These are phyloP conservation scores for Chrysanthemum seticuspe DNA, from an alignment of 129 eudicot genomes.

Conservation along the genomic window DNA sequence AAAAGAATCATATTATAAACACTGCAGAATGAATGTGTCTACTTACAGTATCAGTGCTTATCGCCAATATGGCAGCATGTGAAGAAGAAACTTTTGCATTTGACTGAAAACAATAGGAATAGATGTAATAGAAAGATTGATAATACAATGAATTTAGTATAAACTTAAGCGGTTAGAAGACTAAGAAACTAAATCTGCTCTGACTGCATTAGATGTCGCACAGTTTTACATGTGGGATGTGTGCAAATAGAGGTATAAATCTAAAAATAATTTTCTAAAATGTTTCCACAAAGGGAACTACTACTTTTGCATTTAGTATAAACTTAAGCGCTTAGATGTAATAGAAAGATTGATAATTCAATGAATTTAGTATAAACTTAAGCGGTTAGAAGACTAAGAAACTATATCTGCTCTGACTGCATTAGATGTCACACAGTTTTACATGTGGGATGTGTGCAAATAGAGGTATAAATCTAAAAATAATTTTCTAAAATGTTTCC, in stretches of 20 bases:
- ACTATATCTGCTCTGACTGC: not conserved
- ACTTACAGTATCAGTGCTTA: slow-evolving; percentile 20
- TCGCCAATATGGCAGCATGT: slow-evolving; percentile 3
- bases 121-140: not conserved
- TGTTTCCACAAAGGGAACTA: too few relatives aligned
- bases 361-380: not conserved
- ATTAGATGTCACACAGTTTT: too few relatives aligned
- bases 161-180: not conserved
- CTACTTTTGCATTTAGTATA: not conserved
- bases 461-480: too few relatives aligned
- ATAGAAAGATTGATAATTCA: not conserved
- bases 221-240: too few relatives aligned
- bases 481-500: too few relatives aligned
- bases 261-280: too few relatives aligned
- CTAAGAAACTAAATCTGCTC: not conserved
- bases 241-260: too few relatives aligned
- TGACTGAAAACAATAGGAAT: slow-evolving; percentile 9
- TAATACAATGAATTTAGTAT: not conserved
- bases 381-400: not conserved
- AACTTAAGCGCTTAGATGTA: not conserved
- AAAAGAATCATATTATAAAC: slow-evolving; percentile 5
- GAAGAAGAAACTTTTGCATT: slow-evolving; percentile 12
- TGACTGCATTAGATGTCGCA: too few relatives aligned
- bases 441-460: too few relatives aligned
- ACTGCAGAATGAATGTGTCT: slow-evolving; percentile 11